Base-by-base conservation (phyloP, 139 green algal species). In the Microglena sp. region DNA sequence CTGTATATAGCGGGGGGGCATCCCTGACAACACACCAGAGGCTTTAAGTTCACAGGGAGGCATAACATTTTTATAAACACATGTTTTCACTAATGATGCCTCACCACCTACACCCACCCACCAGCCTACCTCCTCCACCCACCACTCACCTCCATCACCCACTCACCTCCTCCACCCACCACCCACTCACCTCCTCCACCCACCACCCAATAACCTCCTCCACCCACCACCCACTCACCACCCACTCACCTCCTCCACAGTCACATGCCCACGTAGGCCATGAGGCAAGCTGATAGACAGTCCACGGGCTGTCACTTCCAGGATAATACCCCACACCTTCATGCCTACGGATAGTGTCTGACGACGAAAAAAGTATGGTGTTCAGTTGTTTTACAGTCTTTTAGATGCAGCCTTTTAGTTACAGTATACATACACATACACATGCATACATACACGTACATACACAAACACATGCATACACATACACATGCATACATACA, bases 271-370 rank as follows among this genome's bases (percentile, higher is more conserved):
- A 1, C 83, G 68, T 58, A 97, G 74, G 2, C 91, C 91, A 62
- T 95, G 75, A 1, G 91, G 89, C 61, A 97, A 69, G 65, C 67
- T 82, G 29, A 97, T 53, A 15, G 77, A 55, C 4, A 97, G 78
- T 7, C 84, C 77, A 5, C 53, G 70, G 0, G 77, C 31, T 1
- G 67, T 70, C 1, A 95, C 77, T 64, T 94, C 88, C 33, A 84
- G 57, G 15, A 97, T 72, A 1, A 80, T 77, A 4, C 86, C 88
- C 83, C 78, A 87, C 30, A 96, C 22, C 64, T 81, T 82, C 50
- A 76, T 81, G 36, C 87, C 88, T 15, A 73, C 56, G 28, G 43
- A 73, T 45, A 93, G 68, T 36, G 28, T 79, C 82, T 91, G 83
- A 55, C 55, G 28, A 11, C 21, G 43, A 18, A 24, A 18, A 53